Conservation (phyloP, 2,329 filamentous ascomycete species). For the Coniella vitis region DNA sequence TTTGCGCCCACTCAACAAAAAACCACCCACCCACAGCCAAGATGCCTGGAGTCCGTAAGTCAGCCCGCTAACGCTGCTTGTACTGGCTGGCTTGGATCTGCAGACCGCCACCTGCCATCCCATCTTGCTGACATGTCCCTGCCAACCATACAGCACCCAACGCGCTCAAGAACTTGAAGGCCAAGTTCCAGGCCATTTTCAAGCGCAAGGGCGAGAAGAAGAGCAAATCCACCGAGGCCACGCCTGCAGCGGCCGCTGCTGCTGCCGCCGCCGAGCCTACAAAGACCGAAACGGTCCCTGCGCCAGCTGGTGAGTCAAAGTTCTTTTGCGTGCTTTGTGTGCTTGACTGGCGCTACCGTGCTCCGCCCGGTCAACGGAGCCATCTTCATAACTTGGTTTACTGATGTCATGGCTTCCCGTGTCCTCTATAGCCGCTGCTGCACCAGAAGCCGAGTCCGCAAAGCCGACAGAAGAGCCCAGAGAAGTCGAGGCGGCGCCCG, state of each 20-base stretch:
- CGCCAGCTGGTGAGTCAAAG: slow-evolving; percentile 23
- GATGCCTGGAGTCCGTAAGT: slow-evolving; percentile 50
- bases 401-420: slow-evolving; percentile 2
- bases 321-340: neutral
- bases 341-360: neutral
- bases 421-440: slow-evolving; percentile 14
- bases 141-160: slow-evolving; percentile 32
- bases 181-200: slow-evolving; percentile 47
- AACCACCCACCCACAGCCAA: slow-evolving; percentile 23
- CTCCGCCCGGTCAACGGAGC: neutral
- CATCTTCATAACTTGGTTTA: neutral
- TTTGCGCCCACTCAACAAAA: neutral
- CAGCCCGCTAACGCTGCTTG: neutral
- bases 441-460: slow-evolving; percentile 12
- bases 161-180: slow-evolving; percentile 48
- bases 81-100: too few species aligned
- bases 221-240: slow-evolving; percentile 15
- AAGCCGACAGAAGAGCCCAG: slow-evolving; percentile 21
- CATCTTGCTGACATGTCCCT: too few species aligned
- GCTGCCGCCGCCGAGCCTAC: slow-evolving; percentile 27
- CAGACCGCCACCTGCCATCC: neutral
- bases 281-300: slow-evolving; percentile 29
- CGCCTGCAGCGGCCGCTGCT: slow-evolving; percentile 23
- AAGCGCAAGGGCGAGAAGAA: slow-evolving; percentile 39
- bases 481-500: slow-evolving; percentile 18